phyloP scores from a whole-genome alignment of 73 alveolate species.

The Paraurostyla sp. region DNA sequence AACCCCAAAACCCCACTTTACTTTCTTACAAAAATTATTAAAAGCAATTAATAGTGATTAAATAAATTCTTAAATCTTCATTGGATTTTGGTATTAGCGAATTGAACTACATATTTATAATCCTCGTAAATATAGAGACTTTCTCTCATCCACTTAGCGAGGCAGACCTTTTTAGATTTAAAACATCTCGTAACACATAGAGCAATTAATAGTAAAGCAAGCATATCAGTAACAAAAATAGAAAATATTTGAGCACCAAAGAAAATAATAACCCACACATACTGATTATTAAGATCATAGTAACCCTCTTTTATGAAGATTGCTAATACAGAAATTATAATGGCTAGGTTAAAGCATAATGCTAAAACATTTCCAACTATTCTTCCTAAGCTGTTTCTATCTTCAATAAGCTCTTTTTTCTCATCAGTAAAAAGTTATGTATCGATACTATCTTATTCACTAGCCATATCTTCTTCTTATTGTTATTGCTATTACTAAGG shows the following conservation, averaged over 20 bases:
- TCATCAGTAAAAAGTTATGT: slow-evolving; percentile 42
- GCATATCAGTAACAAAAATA: neutral
- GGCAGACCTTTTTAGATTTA: neutral
- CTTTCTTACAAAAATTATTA: too few species aligned
- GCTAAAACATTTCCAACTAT: neutral
- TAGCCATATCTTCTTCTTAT: neutral
- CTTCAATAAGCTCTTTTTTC: slow-evolving; percentile 44
- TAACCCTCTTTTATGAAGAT: slow-evolving; percentile 11
- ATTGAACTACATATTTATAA: slow-evolving; percentile 23
- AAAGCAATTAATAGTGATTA: too few species aligned
- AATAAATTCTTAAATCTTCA: slow-evolving; percentile 9
- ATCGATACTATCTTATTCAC: slow-evolving; percentile 29
- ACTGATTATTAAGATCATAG: neutral
- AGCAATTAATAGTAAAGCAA: slow-evolving; percentile 8
- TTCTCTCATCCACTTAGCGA: slow-evolving; percentile 46
- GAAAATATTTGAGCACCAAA: slow-evolving; percentile 16
- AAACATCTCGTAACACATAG: neutral
- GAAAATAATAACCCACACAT: slow-evolving; percentile 39
- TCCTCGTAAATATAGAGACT: slow-evolving; percentile 47
- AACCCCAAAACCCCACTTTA: too few species aligned
- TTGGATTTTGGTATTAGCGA: slow-evolving; percentile 34
- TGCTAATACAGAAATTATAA: slow-evolving; percentile 24
- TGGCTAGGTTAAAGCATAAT: neutral
- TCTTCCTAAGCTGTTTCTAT: neutral
- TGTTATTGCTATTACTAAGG: neutral